Base-by-base conservation (phyloP, 2,329 filamentous ascomycete genomes). In the Mariannaea sp. region DNA sequence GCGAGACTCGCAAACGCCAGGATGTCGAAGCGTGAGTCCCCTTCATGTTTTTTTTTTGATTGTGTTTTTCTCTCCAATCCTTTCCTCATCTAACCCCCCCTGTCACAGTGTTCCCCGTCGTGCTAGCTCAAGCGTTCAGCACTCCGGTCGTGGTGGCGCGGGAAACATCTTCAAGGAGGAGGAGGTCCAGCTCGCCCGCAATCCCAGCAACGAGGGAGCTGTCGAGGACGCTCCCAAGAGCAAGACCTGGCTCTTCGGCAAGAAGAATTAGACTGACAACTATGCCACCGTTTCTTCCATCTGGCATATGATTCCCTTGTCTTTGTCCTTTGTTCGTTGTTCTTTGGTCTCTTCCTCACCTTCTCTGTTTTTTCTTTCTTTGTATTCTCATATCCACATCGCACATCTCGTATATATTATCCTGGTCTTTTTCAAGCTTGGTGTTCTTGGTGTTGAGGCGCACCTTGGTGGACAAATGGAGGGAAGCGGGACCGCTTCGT, bases 1-100 rank as follows among this genome's bases (percentile, higher is more conserved):
- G 79, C 35, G 84, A 90, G 69, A 90, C 92, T 29, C 87, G 92
- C 58, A 80, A 84, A 49, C 86, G 86, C 35, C 93, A 97, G 73
- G 92, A 97, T 66, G 90, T 97, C 56, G 84, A 87, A 55, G 83
- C 84, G 83, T 86, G 74, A 68, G 82, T 77, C 35, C 44, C 65
- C 8, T 65, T 54, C 68, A 60, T 26, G 33, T 47, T 50, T 43
- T 29, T 19, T 3, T 30, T 24, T 30, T 24, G 22, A 5, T 8
- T 5, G 5, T 24, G 22, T 24, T 24, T 5, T 24, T 24, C 22
- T 5, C 22, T 24, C 5, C 22, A 5, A 8, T 10, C n/a, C 41
- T 45, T n/a, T 43, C 5, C 27, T 10, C 26, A 26, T 26, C 55
- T 64, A 39, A 59, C 53, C 12, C 13, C 46, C 49, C n/a, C 8